Conservation (phyloP, 768 basidiomycete genomes). For the Podaxis rugospora region DNA sequence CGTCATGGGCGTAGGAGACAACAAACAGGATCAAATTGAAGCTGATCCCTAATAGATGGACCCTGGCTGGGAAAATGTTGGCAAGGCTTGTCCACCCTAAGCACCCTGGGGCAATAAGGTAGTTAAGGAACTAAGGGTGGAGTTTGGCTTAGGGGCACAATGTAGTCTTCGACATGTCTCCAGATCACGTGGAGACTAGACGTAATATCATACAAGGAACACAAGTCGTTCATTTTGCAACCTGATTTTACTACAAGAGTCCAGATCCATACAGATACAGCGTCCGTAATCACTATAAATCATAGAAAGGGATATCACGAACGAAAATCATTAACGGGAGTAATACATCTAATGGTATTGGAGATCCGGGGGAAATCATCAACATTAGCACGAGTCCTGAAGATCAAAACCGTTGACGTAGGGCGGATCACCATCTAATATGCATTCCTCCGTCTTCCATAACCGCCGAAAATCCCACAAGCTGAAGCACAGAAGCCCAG, state of each 20-base stretch:
- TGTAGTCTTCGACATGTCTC: not conserved
- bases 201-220: not conserved
- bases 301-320: not conserved
- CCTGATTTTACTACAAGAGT: not conserved
- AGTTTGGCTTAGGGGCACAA: not conserved
- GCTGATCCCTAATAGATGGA: not conserved
- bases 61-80: not conserved
- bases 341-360: not conserved
- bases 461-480: slow-evolving; percentile 66
- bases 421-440: slow-evolving; percentile 15
- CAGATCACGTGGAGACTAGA: not conserved
- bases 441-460: slow-evolving; percentile 35
- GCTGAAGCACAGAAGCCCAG: slow-evolving; percentile 63
- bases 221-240: not conserved
- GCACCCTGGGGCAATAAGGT: too few relatives aligned
- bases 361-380: not conserved
- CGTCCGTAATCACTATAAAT: not conserved
- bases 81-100: not conserved
- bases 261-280: not conserved
- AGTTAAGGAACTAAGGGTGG: too few relatives aligned
- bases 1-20: not conserved
- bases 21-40: not conserved
- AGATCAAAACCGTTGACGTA: too few relatives aligned
- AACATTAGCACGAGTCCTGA: not conserved
- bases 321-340: not conserved